Conservation (phyloP, 129 eudicot species). For the Flaveria robusta region DNA sequence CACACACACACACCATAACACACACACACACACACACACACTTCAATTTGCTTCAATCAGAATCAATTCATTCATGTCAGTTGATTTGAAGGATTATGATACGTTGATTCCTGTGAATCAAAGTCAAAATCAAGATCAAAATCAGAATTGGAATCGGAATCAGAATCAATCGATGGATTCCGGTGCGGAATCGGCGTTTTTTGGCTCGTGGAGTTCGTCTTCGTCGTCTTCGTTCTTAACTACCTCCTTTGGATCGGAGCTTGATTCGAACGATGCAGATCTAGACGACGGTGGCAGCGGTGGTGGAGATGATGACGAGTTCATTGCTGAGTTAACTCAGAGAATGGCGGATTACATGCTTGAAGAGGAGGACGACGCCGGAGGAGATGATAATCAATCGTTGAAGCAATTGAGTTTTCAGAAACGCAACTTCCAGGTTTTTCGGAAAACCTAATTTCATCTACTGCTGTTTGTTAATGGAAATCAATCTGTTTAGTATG, state of each 20-base stretch:
- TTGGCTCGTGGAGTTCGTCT: conserved; percentile 46
- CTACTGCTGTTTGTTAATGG: conserved; percentile 4
- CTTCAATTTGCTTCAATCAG: conserved; percentile 3
- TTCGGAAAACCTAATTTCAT: conserved; percentile 24
- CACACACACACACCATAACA: neutral
- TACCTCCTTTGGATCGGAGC: conserved; percentile 56
- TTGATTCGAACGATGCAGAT: conserved; percentile 55
- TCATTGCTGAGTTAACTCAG: conserved; percentile 72
- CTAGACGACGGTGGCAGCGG: conserved; percentile 36
- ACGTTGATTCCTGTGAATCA: conserved; percentile 19
- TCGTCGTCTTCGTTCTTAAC: conserved; percentile 57
- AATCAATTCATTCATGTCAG: conserved; percentile 15
- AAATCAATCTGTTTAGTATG: too few species aligned
- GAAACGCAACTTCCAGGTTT: conserved; percentile 37
- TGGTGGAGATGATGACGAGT: conserved; percentile 42
- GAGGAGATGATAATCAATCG: conserved; percentile 3
- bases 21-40: conserved; percentile 11
- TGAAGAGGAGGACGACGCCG: conserved; percentile 49
- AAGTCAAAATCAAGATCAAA: neutral
- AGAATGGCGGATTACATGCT: conserved; percentile 82
- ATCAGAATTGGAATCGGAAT: neutral
- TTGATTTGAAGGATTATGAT: conserved; percentile 26
- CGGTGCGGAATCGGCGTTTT: conserved; percentile 42
- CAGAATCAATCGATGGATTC: conserved; percentile 18
- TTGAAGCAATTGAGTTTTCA: conserved; percentile 24